Evolutionary conservation across 164 flowering plant species (phyloP).

Genomic region (Tetrastigma voinierianum): DNA sequence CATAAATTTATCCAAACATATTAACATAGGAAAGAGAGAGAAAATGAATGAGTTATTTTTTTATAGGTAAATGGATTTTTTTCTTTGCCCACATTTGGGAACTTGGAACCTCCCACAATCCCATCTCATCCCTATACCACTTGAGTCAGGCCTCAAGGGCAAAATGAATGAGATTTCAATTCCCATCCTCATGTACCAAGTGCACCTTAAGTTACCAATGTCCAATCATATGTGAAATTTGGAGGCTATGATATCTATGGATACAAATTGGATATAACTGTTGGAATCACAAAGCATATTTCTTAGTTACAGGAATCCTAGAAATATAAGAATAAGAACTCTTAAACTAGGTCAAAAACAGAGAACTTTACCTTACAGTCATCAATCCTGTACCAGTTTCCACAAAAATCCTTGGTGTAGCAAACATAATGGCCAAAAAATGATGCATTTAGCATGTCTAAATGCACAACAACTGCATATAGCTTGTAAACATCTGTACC

Average conservation of each 20-base stretch:
- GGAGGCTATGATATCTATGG: background rate
- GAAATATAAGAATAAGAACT: background rate
- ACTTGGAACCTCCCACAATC: no score
- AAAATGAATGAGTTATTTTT: no score
- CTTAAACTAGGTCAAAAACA: background rate
- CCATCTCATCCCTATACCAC: no score
- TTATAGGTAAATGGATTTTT: no score
- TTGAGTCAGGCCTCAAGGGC: no score
- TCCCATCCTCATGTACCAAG: background rate
- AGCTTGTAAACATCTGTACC: constrained; percentile 68
- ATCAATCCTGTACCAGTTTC: constrained; percentile 87
- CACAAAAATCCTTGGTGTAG: constrained; percentile 72
- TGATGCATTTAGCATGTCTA: constrained; percentile 98
- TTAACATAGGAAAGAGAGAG: no score
- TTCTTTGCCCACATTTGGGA: no score
- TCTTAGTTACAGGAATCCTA: background rate
- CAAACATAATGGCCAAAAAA: constrained; percentile 96
- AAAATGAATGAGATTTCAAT: no score
- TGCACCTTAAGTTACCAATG: background rate
- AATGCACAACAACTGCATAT: constrained; percentile 91
- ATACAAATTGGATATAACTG: no score
- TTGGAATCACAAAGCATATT: no score
- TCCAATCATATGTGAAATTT: background rate
- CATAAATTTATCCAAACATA: no score
- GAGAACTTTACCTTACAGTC: constrained; percentile 74